Base-by-base conservation (phyloP, 352 stramenopile genomes). In the Pythium guiyangense region DNA sequence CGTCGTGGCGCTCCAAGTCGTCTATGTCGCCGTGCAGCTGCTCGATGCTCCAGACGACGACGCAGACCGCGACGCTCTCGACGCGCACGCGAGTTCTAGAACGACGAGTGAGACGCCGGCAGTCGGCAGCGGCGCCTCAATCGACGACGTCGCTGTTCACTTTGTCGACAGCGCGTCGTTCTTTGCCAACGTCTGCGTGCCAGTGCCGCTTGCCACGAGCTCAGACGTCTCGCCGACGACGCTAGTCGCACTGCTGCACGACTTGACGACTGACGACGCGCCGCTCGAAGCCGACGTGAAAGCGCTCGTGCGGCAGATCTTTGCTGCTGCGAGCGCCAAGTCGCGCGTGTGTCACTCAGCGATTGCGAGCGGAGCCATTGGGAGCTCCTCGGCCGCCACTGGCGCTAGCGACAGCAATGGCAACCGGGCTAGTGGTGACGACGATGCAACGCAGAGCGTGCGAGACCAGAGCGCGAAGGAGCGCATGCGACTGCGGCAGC, bases 401-500 rank as follows among this genome's bases (percentile, higher is more conserved):
- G 22, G 27, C 27, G n/a, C n/a, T n/a, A 34, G 15, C 26, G 26
- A 37, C 25, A 44, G 31, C 14, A 39, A 40, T 26, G 35, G 31
- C 9, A 31, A 40, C 15, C 15, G 6, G 11, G 37, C 44, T 11
- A 46, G 31, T 57, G 53, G 49, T 34, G 22, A 58, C 57, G 27
- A 15, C 48, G 35, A 57, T 65, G 49, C 62, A 70, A 18, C 44
- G 57, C 31, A 14, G 18, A n/a, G 17, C 14, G n/a, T n/a, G n/a
- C 43, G 12, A 17, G 35, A 69, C 55, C 20, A n/a, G n/a, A n/a
- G n/a, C n/a, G 73, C 74, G 18, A 87, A 84, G 52, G 81, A 89
- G 31, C 71, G 77, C 68, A 86, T 88, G 72, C 67, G 64, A 34
- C 59, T 49, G 18, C 69, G 82, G 12, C 84, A 94, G 47, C 73